phyloP scores from a whole-genome alignment of 2,329 filamentous ascomycete species.

The Akanthomyces dipterigenus region DNA sequence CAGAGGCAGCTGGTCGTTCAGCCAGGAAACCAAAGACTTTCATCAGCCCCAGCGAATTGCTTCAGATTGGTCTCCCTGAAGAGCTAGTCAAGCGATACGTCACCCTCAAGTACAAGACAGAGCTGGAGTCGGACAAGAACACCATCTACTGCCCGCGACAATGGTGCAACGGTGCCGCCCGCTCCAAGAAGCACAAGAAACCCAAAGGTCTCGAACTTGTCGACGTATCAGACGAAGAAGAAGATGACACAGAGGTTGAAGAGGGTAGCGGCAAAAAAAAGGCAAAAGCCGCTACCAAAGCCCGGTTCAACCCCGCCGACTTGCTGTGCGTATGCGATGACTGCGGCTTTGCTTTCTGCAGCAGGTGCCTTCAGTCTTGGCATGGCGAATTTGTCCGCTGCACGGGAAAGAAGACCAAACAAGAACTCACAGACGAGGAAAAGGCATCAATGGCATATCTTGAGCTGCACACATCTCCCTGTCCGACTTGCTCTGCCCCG shows the following conservation, averaged over 20 bases:
- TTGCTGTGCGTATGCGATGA: constrained; percentile 81
- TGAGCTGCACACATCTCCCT: constrained; percentile 72
- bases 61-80: constrained; percentile 65
- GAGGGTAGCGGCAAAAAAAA: constrained; percentile 19
- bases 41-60: constrained; percentile 75
- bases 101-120: constrained; percentile 83
- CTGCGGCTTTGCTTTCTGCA: constrained; percentile 84
- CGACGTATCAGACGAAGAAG: constrained; percentile 48
- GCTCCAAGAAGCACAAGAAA: constrained; percentile 66
- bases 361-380: constrained; percentile 67
- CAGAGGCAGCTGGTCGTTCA: constrained; percentile 15
- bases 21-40: constrained; percentile 55
- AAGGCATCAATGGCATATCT: constrained; percentile 83
- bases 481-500: constrained; percentile 78
- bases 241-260: constrained; percentile 39
- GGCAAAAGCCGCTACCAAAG: constrained; percentile 15
- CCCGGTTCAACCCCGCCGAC: constrained; percentile 45
- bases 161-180: constrained; percentile 88
- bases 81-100: constrained; percentile 80
- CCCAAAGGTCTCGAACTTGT: constrained; percentile 58
- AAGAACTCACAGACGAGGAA: constrained; percentile 75
- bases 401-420: constrained; percentile 56
- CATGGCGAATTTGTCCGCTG: constrained; percentile 78
- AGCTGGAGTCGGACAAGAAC: constrained; percentile 83
- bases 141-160: constrained; percentile 87